Conservation (phyloP, 352 stramenopile genomes). For the Phytopythium mirpurense region DNA sequence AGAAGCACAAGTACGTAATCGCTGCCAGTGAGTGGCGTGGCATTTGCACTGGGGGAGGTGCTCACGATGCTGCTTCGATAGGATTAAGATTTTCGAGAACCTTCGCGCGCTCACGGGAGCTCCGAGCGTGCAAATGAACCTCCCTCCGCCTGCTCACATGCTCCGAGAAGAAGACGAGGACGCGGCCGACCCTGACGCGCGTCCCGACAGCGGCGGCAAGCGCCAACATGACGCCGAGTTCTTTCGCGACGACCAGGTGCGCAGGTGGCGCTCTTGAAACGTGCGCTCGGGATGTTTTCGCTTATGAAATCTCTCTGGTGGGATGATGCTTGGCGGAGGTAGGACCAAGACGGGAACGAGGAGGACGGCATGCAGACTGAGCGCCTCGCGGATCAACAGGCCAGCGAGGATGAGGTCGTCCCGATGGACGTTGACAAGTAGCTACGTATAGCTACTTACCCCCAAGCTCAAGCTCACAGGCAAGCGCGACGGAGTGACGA, state of each 20-base stretch:
- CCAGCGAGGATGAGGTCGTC: constrained; percentile 43
- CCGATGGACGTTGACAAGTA: constrained; percentile 70
- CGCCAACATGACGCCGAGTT: constrained; percentile 79
- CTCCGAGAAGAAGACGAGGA: constrained; percentile 81
- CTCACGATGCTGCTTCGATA: constrained; percentile 8
- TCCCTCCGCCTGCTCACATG: constrained; percentile 61
- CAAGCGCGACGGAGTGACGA: not conserved
- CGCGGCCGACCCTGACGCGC: constrained; percentile 52
- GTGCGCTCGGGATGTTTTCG: not conserved
- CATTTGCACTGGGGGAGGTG: not conserved
- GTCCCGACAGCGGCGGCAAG: constrained; percentile 64
- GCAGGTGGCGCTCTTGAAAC: not conserved
- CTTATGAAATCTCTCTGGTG: not conserved
- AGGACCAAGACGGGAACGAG: constrained; percentile 56
- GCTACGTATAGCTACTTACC: too few species aligned
- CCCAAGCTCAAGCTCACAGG: too few species aligned
- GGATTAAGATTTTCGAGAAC: constrained; percentile 84
- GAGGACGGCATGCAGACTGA: constrained; percentile 16
- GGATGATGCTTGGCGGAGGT: not conserved
- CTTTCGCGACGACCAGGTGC: constrained; percentile 74
- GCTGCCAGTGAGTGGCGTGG: not conserved
- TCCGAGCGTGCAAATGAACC: constrained; percentile 78
- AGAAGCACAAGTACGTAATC: constrained; percentile 75
- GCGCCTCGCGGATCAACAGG: constrained; percentile 28
- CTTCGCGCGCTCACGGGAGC: constrained; percentile 62